Percentiles rank a stretch among this genome's conserved stretches.
Conservation (phyloP, 176 grass and related monocot species). For the Aegilops longissima region DNA sequence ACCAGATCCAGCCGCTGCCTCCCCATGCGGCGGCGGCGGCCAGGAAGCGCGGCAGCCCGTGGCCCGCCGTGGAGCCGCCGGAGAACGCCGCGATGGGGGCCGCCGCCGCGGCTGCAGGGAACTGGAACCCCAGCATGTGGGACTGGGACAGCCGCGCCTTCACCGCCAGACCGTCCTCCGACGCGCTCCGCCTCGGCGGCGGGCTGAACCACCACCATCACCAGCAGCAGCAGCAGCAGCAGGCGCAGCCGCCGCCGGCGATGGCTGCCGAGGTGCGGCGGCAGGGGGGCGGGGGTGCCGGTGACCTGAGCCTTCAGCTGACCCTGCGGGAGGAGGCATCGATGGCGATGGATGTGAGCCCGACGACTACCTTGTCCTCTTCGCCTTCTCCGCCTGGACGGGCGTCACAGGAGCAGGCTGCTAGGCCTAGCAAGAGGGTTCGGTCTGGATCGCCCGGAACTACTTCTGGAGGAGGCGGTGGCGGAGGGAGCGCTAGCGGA, state of each 20-base stretch:
- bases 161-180: conserved; percentile 53
- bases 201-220: neutral
- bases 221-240: neutral
- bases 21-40: conserved; percentile 37
- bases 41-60: conserved; percentile 48
- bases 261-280: neutral
- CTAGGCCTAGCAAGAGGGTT: conserved; percentile 70
- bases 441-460: conserved; percentile 79
- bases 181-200: conserved; percentile 18
- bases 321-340: conserved; percentile 33
- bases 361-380: conserved; percentile 29
- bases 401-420: conserved; percentile 32
- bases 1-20: conserved; percentile 57
- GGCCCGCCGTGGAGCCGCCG: conserved; percentile 4
- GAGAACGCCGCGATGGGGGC: neutral
- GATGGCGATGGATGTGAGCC: conserved; percentile 30
- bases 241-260: neutral
- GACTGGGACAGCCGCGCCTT: conserved; percentile 86
- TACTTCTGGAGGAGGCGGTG: conserved; percentile 18
- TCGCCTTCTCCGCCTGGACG: conserved; percentile 28
- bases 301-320: conserved; percentile 62
- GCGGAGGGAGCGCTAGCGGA: conserved; percentile 10
- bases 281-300: conserved; percentile 21
- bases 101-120: conserved; percentile 21
- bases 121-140: conserved; percentile 92